Evolutionary conservation across 352 stramenopile genomes (phyloP).

Genomic region (Globisporangium uncinulatum): DNA sequence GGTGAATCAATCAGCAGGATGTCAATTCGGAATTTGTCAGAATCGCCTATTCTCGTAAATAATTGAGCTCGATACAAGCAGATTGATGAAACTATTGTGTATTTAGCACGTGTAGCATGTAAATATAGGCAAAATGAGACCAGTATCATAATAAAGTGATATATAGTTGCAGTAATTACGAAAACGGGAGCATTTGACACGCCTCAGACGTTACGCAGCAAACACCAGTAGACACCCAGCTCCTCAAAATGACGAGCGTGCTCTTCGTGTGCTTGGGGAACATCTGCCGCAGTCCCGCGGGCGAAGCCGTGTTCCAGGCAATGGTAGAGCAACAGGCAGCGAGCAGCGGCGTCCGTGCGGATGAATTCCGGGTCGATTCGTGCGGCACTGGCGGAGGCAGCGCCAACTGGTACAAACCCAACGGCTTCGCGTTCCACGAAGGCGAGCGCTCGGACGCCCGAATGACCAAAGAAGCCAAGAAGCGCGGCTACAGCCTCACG

Average conservation of each 20-base stretch:
- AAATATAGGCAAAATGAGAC: too few relatives aligned
- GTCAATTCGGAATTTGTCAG: neutral
- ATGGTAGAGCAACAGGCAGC: conserved; percentile 40
- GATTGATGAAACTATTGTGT: too few relatives aligned
- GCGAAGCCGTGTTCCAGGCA: conserved; percentile 81
- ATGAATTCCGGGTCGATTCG: conserved; percentile 66
- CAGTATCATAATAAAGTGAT: too few relatives aligned
- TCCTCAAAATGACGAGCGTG: conserved; percentile 45
- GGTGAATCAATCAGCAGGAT: neutral
- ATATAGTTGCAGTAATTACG: too few relatives aligned
- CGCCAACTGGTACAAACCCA: conserved; percentile 67
- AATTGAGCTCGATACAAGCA: too few relatives aligned
- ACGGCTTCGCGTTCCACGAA: conserved; percentile 84
- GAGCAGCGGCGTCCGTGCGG: conserved; percentile 15
- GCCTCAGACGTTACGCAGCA: neutral
- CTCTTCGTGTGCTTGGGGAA: conserved; percentile 90
- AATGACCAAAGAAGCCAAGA: conserved; percentile 83
- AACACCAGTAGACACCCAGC: neutral
- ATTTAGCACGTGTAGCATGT: too few relatives aligned
- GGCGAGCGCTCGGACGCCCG: conserved; percentile 74
- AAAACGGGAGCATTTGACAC: neutral
- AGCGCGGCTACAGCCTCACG: conserved; percentile 78
- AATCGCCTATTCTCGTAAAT: neutral
- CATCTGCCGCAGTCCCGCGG: conserved; percentile 82
- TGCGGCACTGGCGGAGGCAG: conserved; percentile 84